A percentile compares a stretch with the other conserved stretches of the same genome.
Conservation (phyloP, 495 filamentous ascomycete species). For the Annulohypoxylon bovei region DNA sequence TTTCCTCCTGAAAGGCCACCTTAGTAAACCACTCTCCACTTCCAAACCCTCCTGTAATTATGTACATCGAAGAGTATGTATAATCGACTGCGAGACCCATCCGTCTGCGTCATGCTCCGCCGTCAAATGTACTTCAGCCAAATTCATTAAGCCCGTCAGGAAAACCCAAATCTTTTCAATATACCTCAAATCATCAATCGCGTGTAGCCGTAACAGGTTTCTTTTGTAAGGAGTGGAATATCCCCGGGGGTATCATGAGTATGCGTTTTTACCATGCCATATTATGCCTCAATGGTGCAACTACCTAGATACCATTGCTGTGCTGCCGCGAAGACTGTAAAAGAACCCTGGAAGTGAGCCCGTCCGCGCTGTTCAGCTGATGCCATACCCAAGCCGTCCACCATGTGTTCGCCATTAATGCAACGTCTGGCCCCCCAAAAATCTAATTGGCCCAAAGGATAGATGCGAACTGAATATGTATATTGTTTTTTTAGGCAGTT, state of each 20-base stretch:
- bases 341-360: slow-evolving; percentile 23
- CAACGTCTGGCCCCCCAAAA: slow-evolving; percentile 4
- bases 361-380: slow-evolving; percentile 3
- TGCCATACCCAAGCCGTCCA: slow-evolving; percentile 1
- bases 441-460: slow-evolving; percentile 30
- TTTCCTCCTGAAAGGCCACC: neutral
- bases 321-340: slow-evolving; percentile 4
- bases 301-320: neutral
- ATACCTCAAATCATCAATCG: slow-evolving; percentile 10
- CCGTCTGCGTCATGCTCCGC: neutral
- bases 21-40: neutral
- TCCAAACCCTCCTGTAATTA: slow-evolving; percentile 5
- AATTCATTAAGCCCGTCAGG: slow-evolving; percentile 23
- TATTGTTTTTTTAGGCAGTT: slow-evolving; percentile 1
- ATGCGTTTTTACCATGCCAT: slow-evolving; percentile 14
- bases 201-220: slow-evolving; percentile 10
- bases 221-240: slow-evolving; percentile 34
- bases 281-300: slow-evolving; percentile 9
- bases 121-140: neutral
- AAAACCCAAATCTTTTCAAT: slow-evolving; percentile 7
- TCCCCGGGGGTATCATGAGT: slow-evolving; percentile 24
- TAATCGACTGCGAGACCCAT: neutral
- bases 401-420: slow-evolving; percentile 13
- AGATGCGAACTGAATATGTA: slow-evolving; percentile 32
- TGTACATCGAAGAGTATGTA: slow-evolving; percentile 32